Evolutionary conservation across 148 eudicot species (phyloP).

Genomic region (Rhododendron griersonianum): DNA sequence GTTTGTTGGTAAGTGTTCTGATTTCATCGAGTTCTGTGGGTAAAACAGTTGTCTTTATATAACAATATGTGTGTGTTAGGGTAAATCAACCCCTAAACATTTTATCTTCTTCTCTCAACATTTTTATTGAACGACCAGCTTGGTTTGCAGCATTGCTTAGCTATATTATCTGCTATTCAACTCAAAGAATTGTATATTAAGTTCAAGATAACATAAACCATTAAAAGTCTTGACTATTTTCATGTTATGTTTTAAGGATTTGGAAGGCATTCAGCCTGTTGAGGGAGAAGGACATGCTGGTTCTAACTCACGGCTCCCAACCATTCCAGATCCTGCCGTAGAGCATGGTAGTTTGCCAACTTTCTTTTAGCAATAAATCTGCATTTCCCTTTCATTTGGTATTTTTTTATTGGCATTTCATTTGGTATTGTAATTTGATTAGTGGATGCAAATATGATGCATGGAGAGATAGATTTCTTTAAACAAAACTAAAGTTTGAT

Average conservation of each 20-base stretch:
- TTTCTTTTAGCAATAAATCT: background rate
- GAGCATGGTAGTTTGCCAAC: conserved; percentile 17
- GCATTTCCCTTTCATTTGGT: background rate
- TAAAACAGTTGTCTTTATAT: background rate
- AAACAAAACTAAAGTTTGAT: background rate
- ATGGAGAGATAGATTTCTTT: background rate
- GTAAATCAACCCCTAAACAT: background rate
- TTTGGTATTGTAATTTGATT: background rate
- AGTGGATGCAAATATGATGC: background rate
- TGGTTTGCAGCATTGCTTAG: background rate
- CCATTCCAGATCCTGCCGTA: conserved; percentile 13
- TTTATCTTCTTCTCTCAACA: background rate
- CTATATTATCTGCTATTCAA: background rate
- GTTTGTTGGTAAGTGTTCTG: background rate
- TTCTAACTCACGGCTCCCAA: background rate
- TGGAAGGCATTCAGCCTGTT: conserved; percentile 21
- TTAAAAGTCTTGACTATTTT: background rate
- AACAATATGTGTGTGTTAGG: background rate
- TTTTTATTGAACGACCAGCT: background rate
- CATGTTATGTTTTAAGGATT: background rate
- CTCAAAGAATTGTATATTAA: background rate
- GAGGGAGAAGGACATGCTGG: conserved; percentile 14
- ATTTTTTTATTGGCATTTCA: background rate
- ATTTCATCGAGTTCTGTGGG: background rate
- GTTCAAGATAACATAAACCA: conserved; percentile 13